phyloP scores from a whole-genome alignment of 1,284 basidiomycete genomes.

The Mycosarcoma mackinlayi region DNA sequence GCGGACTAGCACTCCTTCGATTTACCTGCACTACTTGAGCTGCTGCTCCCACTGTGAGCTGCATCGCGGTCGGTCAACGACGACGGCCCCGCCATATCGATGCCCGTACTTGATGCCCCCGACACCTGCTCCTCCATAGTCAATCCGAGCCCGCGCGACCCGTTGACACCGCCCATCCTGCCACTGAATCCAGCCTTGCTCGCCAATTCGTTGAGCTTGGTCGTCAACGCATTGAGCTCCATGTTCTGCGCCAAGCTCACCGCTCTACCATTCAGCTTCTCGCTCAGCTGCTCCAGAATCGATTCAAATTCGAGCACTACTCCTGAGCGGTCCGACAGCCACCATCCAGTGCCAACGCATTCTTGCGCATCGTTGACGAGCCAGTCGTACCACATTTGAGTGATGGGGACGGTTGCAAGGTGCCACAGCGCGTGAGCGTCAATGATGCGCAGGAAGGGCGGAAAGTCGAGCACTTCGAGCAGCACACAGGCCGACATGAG shows the following conservation, averaged over 20 bases:
- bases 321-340: constrained; percentile 44
- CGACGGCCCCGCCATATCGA: constrained; percentile 10
- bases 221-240: constrained; percentile 53
- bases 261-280: constrained; percentile 43
- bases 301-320: constrained; percentile 9
- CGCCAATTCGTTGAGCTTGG: constrained; percentile 54
- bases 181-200: constrained; percentile 49
- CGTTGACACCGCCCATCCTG: constrained; percentile 3
- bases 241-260: constrained; percentile 48
- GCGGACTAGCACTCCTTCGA: constrained; percentile 30
- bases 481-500: constrained; percentile 81
- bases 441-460: constrained; percentile 77
- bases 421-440: constrained; percentile 98
- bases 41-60: neutral
- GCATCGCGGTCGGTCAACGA: constrained; percentile 20
- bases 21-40: constrained; percentile 10
- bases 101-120: constrained; percentile 13
- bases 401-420: constrained; percentile 82
- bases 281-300: constrained; percentile 35
- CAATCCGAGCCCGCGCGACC: constrained; percentile 10
- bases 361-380: constrained; percentile 61
- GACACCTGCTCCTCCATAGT: constrained; percentile 13
- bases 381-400: constrained; percentile 78
- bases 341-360: constrained; percentile 57
- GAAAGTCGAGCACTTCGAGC: constrained; percentile 92